Evolutionary conservation across 2,329 filamentous ascomycete genomes (phyloP).

Genomic region (Fusarium falciforme): DNA sequence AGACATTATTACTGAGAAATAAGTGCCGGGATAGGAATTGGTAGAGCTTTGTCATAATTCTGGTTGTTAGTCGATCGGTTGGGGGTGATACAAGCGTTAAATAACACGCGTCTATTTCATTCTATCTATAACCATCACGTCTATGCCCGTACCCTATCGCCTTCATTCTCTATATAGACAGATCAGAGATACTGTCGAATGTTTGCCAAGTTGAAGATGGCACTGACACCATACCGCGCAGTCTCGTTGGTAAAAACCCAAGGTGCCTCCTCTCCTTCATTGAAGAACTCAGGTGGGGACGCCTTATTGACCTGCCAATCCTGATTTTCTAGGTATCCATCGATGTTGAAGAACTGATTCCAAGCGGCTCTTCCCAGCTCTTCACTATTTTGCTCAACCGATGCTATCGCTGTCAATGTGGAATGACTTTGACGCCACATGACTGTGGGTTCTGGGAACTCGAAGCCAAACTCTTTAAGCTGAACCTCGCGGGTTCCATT

Average conservation of each 20-base stretch:
- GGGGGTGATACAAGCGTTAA: background rate
- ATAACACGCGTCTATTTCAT: background rate
- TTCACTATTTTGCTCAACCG: conserved; percentile 22
- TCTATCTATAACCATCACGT: background rate
- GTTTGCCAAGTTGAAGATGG: conserved; percentile 31
- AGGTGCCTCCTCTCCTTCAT: conserved; percentile 18
- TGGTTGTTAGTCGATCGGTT: background rate
- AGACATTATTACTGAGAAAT: background rate
- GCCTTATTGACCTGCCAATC: conserved; percentile 11
- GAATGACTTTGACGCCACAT: conserved; percentile 35
- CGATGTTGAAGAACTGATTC: conserved; percentile 26
- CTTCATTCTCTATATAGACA: background rate
- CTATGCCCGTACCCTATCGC: background rate
- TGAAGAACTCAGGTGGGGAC: conserved; percentile 24
- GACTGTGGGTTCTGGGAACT: conserved; percentile 15
- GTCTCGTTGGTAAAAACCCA: conserved; percentile 28
- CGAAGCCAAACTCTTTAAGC: conserved; percentile 26
- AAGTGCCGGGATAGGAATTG: background rate
- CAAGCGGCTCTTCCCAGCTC: conserved; percentile 18
- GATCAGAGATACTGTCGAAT: conserved; percentile 16
- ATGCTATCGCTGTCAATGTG: conserved; percentile 24
- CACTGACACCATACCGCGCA: conserved; percentile 24
- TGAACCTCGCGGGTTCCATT: conserved; percentile 22
- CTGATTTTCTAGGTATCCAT: conserved; percentile 17
- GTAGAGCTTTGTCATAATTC: background rate